A percentile compares a stretch with the other conserved stretches of the same genome.
Evolutionary conservation across 176 grass and related monocot species (phyloP).

Genomic region (Carex pumila): DNA sequence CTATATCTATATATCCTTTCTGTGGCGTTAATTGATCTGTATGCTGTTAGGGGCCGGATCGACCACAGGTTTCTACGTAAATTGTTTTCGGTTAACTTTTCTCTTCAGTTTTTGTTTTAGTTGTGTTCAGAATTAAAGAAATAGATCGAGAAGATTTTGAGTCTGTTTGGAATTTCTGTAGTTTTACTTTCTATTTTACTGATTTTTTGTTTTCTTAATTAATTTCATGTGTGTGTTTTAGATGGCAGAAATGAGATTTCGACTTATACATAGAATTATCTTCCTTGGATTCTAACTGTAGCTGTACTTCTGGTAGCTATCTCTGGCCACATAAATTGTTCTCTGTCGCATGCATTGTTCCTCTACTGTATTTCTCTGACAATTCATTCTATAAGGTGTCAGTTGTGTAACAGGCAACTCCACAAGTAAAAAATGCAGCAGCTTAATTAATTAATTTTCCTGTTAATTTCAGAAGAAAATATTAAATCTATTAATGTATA

Average conservation of each 20-base stretch:
- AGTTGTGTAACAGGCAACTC: neutral
- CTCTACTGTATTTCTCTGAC: neutral
- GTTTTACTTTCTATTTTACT: neutral
- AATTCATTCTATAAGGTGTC: neutral
- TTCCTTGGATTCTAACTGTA: slow-evolving; percentile 12
- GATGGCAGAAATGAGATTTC: neutral
- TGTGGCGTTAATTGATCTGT: neutral
- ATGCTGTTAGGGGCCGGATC: neutral
- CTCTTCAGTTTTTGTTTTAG: neutral
- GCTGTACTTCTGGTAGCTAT: neutral
- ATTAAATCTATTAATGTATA: neutral
- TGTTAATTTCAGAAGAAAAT: neutral
- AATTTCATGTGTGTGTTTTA: too few species aligned
- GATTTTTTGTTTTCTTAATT: too few species aligned
- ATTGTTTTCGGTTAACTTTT: neutral
- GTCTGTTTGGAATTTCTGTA: neutral
- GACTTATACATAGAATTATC: neutral
- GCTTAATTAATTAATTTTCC: neutral
- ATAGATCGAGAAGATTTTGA: neutral
- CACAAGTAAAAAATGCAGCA: neutral
- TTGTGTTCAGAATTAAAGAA: neutral
- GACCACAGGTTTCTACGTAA: neutral
- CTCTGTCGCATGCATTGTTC: neutral
- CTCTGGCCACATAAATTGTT: slow-evolving; percentile 4
- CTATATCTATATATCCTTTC: neutral